Evolutionary conservation across 2,329 filamentous ascomycete genomes (phyloP), one percentile per base, ranked within the genome.

Genomic region (Ceratocystis harringtonii): DNA sequence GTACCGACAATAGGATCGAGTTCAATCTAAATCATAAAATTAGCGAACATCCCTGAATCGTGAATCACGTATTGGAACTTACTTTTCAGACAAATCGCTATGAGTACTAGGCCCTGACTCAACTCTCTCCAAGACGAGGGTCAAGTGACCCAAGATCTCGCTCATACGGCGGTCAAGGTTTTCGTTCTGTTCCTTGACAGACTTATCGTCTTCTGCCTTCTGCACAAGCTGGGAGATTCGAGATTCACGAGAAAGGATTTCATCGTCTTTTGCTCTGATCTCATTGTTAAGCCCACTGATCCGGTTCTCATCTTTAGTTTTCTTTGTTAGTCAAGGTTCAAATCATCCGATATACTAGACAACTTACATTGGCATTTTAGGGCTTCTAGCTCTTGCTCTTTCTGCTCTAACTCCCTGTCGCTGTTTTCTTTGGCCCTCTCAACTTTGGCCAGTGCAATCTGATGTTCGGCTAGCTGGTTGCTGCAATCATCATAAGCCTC

Each of bases 191-290:
- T 32, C 22, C 12, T 41, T 28, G 17, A 63, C 15, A 10, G 45
- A 8, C 19, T 61, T 41, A 3, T 50, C 48, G 8, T 67, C 60
- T 19, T 60, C 19, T 17, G 58, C 22, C 41, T 61, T 65, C 25
- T 67, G 63, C 15, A 36, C 28, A 17, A 67, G 60, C 44, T 67
- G 58, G 5, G 66, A 44, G 36, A 67, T 55, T 4, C 32, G 58
- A 32, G 58, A 44, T 10, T 65, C 25, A 3, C 36, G 25, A 6
- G 32, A 45, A 43, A 43, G 15, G 25, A 61, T 36, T 36, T 65
- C 41, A 4, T 62, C 19, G 28, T 64, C 55, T 17, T 67, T 67
- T 15, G 3, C 41, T 44, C 63, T 45, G 8, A 67, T 52, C 48
- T 63, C 62, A 6, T 7, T 52, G 10, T 48, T 52, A 3, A 67